Evolutionary conservation across 352 stramenopile species (phyloP), one percentile per base, ranked within the genome.

Genomic region (Pythium oligandrum): DNA sequence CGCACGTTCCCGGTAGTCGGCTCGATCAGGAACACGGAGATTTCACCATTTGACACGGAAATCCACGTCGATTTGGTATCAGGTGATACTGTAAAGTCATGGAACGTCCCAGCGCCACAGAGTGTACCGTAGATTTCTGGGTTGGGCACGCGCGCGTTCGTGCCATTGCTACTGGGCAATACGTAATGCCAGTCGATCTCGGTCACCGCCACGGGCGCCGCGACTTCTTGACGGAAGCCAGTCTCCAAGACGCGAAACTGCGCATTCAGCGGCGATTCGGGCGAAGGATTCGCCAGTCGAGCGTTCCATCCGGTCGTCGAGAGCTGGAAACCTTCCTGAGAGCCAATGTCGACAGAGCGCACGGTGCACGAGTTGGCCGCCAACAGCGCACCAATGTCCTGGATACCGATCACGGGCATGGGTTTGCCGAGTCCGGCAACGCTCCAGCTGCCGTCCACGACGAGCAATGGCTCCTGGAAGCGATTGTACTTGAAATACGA

Each of bases 1-100:
- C 78, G 66, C 3, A 83, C 49, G 61, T 83, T 77, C 12, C 54
- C 46, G 1, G 35, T 17, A 2, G 75, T 78, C 17, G 84, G 82
- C 6, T 81, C 68, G 44, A 95, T 73, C 12, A 93, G 60, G 45
- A 84, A 89, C 26, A 87, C 68, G 62, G 71, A 83, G 0, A 86
- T 44, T 35, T 86, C 73, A 34, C 80, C 78, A 30, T 71, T 54
- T 2, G 80, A 72, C 8, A 91, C 78, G 3, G 80, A 82, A 4
- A 91, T 52, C 83, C 83, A 93, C 44, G 68, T 62, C 34, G 62
- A 71, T 31, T 79, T 75, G 9, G 76, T 79, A 6, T 73, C 71
- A 6, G 75, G 71, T 4, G 64, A 66, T 17, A 90, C 43, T 11
- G 61, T 50, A 48, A 93, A 93, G 55, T 93, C 83, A 34, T 84